Base-by-base conservation (phyloP, 2,329 filamentous ascomycete genomes). In the Botryotinia convoluta region DNA sequence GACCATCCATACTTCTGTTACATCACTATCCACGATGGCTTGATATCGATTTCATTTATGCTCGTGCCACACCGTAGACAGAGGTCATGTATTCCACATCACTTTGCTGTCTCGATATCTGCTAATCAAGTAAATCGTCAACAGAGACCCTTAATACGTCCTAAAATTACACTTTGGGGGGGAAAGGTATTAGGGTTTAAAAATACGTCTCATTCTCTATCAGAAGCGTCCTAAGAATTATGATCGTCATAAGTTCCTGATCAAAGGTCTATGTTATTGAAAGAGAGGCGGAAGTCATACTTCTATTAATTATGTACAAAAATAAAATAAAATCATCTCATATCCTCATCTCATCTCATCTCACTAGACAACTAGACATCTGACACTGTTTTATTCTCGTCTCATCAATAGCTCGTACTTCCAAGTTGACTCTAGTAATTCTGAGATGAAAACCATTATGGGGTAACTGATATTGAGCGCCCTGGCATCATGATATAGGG, bases 91-190 rank as follows among this genome's bases (percentile, higher is more conserved):
- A 51, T 7, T 3, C 48, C 26, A n/a, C 12, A 1, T 51, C 12
- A n/a, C 0, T n/a, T n/a, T n/a, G 10, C 5, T n/a, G 10, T n/a
- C 16, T 0, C 48, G 26, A 51, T n/a, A n/a, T n/a, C 12, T 51
- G 48, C 26, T 51, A 16, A 51, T 51, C 10, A 9, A 51, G 48
- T 51, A n/a, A 51, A 14, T 14, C 9, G 1, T n/a, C 2, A 16
- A n/a, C 48, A 51, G 48, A 14, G 4, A n/a, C 26, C 26, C 1
- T 51, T n/a, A 5, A 10, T n/a, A 6, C 2, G 26, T 16, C 9
- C 12, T n/a, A 2, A n/a, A 10, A 26, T n/a, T 18, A 51, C 22
- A 14, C 22, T 51, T 51, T n/a, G 22, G 26, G 22, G 8, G 48
- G 12, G 8, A 2, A 12, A n/a, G 12, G 48, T 14, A n/a, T 14